These are phyloP conservation scores for Botrytis pseudocinerea DNA, from an alignment of 2,329 filamentous ascomycete species.

Conservation along the genomic window DNA sequence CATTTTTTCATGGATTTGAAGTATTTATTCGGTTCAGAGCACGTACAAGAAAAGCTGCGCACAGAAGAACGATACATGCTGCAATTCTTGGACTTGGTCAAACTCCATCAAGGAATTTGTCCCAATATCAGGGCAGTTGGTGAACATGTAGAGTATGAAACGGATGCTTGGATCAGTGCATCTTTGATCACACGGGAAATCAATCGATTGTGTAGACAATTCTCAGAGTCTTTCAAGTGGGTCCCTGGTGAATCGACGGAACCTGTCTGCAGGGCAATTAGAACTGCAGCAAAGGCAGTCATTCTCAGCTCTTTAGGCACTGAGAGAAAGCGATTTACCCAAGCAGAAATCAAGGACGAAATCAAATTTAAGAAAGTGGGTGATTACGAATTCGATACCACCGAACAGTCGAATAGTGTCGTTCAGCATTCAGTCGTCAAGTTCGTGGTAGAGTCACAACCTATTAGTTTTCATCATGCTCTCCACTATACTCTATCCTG, in stretches of 20 bases:
- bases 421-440: slow-evolving; percentile 68
- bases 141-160: slow-evolving; percentile 97
- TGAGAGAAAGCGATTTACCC: slow-evolving; percentile 82
- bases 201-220: slow-evolving; percentile 84
- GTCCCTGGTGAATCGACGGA: slow-evolving; percentile 62
- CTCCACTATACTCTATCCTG: slow-evolving; percentile 95
- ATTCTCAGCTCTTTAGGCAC: slow-evolving; percentile 85
- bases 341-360: slow-evolving; percentile 85
- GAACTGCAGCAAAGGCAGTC: slow-evolving; percentile 75
- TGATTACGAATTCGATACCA: slow-evolving; percentile 76
- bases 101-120: slow-evolving; percentile 95
- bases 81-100: slow-evolving; percentile 93
- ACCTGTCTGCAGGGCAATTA: slow-evolving; percentile 70
- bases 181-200: slow-evolving; percentile 93
- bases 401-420: slow-evolving; percentile 34
- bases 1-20: slow-evolving; percentile 96
- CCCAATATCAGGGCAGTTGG: slow-evolving; percentile 89
- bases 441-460: slow-evolving; percentile 83
- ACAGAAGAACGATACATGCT: slow-evolving; percentile 83
- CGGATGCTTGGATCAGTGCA: slow-evolving; percentile 96
- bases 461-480: slow-evolving; percentile 96
- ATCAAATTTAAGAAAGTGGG: slow-evolving; percentile 76
- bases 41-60: slow-evolving; percentile 83
- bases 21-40: slow-evolving; percentile 83
- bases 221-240: slow-evolving; percentile 81